Conservation (phyloP, 768 basidiomycete genomes). For the Suillus decipiens region DNA sequence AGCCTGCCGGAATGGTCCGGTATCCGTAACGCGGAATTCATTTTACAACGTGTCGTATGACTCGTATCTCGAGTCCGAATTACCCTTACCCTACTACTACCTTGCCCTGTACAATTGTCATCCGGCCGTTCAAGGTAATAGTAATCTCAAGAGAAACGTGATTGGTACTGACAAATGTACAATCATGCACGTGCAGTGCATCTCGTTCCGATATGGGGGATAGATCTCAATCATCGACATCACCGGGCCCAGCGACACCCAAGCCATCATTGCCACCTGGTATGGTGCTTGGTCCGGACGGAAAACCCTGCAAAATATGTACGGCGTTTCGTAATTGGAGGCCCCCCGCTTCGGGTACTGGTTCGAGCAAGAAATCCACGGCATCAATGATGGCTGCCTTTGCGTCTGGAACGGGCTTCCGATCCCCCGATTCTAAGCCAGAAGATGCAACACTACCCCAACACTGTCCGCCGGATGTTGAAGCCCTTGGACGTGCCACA, state of each 20-base stretch:
- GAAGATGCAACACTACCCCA: constrained; percentile 45
- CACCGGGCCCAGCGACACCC: constrained; percentile 11
- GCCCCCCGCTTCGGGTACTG: constrained; percentile 38
- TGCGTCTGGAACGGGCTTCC: constrained; percentile 30
- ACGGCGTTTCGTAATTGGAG: constrained; percentile 77
- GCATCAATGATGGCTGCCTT: constrained; percentile 36
- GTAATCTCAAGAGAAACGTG: background rate
- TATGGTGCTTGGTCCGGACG: constrained; percentile 88
- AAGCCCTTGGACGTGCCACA: constrained; percentile 86
- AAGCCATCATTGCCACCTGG: constrained; percentile 63
- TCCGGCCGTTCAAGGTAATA: background rate
- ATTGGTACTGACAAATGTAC: background rate
- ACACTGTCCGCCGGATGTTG: constrained; percentile 89
- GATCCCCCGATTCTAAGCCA: constrained; percentile 26
- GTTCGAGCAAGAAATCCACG: constrained; percentile 28
- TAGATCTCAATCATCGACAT: background rate
- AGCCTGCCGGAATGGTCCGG: too few relatives aligned
- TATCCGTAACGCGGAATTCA: too few relatives aligned
- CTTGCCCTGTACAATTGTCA: background rate
- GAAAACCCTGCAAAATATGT: constrained; percentile 94
- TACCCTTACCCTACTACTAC: background rate
- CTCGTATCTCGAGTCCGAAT: background rate
- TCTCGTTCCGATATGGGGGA: constrained; percentile 5
- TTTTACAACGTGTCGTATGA: too few relatives aligned
- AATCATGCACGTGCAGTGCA: background rate